Conservation (phyloP, 345 rosid genomes). For the Bruguiera sexangula region DNA sequence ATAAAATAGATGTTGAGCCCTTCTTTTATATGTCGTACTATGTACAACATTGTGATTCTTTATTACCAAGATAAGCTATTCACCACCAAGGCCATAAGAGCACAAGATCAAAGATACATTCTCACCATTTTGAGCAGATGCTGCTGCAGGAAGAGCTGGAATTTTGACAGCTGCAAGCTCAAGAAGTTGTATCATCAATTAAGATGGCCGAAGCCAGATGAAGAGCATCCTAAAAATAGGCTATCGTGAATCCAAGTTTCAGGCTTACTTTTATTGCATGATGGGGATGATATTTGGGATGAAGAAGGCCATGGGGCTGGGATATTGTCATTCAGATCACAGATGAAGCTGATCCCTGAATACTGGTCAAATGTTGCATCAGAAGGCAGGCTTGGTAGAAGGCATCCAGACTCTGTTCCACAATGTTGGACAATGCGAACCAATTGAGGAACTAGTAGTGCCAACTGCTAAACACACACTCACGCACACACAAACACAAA, state of each 20-base stretch:
- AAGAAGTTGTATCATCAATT: background rate
- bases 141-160: conserved; percentile 94
- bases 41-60: background rate
- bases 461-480: background rate
- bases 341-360: conserved; percentile 84
- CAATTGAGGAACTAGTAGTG: conserved; percentile 5
- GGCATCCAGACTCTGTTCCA: conserved; percentile 78
- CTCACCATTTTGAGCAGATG: conserved; percentile 72
- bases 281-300: conserved; percentile 49
- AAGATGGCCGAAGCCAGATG: background rate
- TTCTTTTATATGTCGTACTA: background rate
- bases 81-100: background rate
- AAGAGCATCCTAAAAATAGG: background rate
- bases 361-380: conserved; percentile 81
- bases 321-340: conserved; percentile 95
- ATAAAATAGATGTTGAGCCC: background rate
- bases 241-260: conserved; percentile 8
- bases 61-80: background rate
- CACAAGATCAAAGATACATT: background rate
- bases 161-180: conserved; percentile 62
- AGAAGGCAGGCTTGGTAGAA: conserved; percentile 92
- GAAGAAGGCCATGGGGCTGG: conserved; percentile 90
- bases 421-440: conserved; percentile 2
- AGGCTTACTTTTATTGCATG: conserved; percentile 71
- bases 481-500: too few species aligned